Evolutionary conservation across 768 basidiomycete species (phyloP), one percentile per base, ranked within the genome.

Genomic region (Tulasnella calospora): DNA sequence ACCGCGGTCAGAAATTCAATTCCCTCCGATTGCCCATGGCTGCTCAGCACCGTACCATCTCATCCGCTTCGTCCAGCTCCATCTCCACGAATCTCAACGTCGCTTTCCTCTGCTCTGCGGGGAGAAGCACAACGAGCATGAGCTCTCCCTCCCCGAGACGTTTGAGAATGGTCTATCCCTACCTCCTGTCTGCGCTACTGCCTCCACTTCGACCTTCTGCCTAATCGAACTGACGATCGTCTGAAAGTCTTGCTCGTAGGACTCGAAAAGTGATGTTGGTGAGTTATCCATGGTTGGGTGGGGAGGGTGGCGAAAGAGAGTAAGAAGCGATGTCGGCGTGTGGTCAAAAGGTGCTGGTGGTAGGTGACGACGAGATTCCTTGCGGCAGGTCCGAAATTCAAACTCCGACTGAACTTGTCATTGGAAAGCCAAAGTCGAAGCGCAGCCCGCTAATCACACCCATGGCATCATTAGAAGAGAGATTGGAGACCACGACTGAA

Each of bases 31-130:
- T 40, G 12, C 46, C 19, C 40, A 36, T 21, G 46, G 40, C 13
- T 40, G 40, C 40, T 21, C 12, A 82, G 89, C 21, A 30, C 55
- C 3, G 71, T 82, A 92, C 96, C 90, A 98, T 95, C 87, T 99
- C 98, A 81, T 98, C 96, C 0, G 96, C 97, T 84, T 99, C 98
- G 83, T 99, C 98, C 6, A 99, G 86, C 83, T 99, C 97, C 89
- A 96, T 94, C 83, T 96, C 94, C 33, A 94, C 92, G 79, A 94
- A 88, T 81, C 96, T 87, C 79, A 98, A 84, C 5, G 92, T 87
- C 0, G 93, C 88, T 84, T 38, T 38, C 38, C 38, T 38, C 80
- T 93, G 90, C 83, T 98, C 95, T 96, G 83, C 19, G 71, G n/a
- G 9, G 12, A 9, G 40, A 27, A 30, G 40, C 61, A 41, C 2